Evolutionary conservation across 805 yeast genomes (phyloP).

Genomic region (Kuraishia capsulata): DNA sequence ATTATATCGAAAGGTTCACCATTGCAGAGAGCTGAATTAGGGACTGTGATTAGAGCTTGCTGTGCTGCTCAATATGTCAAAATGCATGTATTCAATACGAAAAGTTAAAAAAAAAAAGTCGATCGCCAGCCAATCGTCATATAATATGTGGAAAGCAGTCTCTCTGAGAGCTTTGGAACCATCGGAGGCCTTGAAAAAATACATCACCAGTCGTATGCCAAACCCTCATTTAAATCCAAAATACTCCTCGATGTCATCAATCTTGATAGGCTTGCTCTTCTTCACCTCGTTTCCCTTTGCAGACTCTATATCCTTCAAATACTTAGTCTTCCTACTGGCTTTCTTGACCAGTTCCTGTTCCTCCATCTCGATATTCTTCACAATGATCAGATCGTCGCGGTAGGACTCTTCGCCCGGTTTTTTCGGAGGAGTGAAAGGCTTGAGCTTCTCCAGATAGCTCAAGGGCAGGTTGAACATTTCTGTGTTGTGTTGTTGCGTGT

Average conservation of each 20-base stretch:
- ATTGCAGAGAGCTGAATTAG: conserved; percentile 2
- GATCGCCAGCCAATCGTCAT: not conserved
- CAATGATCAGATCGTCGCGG: conserved; percentile 22
- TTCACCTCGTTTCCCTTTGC: conserved; percentile 8
- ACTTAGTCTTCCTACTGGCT: conserved; percentile 7
- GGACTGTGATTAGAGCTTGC: too few species aligned
- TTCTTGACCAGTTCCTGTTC: conserved; percentile 12
- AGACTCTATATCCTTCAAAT: conserved; percentile 11
- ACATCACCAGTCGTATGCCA: not conserved
- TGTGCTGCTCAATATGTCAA: too few species aligned
- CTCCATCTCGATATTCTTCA: conserved; percentile 21
- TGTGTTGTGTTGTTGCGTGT: conserved; percentile 23
- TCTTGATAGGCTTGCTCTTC: conserved; percentile 10
- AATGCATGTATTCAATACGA: too few species aligned
- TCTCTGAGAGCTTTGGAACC: not conserved
- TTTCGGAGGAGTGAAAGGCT: conserved; percentile 12
- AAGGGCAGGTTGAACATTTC: conserved; percentile 23
- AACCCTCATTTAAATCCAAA: conserved; percentile 18
- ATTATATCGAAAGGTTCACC: conserved; percentile 21
- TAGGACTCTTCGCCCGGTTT: conserved; percentile 21
- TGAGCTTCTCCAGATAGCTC: conserved; percentile 14
- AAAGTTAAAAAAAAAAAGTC: not conserved
- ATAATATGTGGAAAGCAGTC: too few species aligned
- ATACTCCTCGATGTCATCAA: conserved; percentile 20
- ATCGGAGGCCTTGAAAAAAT: not conserved